phyloP scores from a whole-genome alignment of 306 rosid species.

The Prunus mira region DNA sequence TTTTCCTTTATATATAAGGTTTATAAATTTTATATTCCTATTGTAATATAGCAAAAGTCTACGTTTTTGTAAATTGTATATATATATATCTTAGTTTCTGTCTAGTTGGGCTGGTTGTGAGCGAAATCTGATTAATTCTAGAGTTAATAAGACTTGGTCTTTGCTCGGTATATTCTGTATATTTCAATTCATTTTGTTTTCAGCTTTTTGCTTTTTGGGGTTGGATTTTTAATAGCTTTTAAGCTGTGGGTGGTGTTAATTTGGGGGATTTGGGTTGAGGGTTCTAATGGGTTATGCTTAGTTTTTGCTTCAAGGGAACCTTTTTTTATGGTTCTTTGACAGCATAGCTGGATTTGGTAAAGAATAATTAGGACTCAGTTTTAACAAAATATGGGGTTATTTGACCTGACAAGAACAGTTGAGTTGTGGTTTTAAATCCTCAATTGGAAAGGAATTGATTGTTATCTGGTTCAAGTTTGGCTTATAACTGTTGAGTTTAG shows the following conservation, averaged over 20 bases:
- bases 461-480: not conserved
- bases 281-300: conserved; percentile 23
- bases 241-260: not conserved
- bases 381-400: not conserved
- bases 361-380: not conserved
- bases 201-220: not conserved
- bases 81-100: not conserved
- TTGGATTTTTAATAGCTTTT: conserved; percentile 14
- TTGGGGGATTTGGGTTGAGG: conserved; percentile 21
- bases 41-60: not conserved
- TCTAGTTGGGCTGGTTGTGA: conserved; percentile 6
- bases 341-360: conserved; percentile 10
- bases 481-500: not conserved
- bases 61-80: not conserved
- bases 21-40: not conserved
- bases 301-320: conserved; percentile 30
- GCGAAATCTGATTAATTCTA: conserved; percentile 11
- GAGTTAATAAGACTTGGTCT: not conserved
- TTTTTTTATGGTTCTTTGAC: conserved; percentile 24
- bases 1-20: not conserved
- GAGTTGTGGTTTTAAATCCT: conserved; percentile 11
- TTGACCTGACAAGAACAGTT: not conserved
- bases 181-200: not conserved
- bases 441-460: conserved; percentile 2
- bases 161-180: conserved; percentile 1